phyloP scores from a whole-genome alignment of 768 basidiomycete species.

The Pleurotus ostreatus region DNA sequence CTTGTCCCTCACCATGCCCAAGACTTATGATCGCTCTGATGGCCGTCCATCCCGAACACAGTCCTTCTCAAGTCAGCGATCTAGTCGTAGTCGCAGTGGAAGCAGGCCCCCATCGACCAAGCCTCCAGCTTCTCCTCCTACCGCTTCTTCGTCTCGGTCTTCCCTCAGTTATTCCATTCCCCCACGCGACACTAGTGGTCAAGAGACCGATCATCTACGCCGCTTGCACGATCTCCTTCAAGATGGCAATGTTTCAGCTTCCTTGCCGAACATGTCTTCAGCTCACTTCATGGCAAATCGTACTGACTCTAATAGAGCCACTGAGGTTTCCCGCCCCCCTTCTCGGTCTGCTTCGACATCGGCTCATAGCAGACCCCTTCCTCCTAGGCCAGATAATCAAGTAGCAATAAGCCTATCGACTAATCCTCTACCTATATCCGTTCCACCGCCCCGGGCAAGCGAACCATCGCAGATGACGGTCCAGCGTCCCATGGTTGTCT shows the following conservation, averaged over 20 bases:
- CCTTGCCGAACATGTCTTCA: slow-evolving; percentile 35
- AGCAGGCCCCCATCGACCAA: slow-evolving; percentile 6
- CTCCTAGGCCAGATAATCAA: slow-evolving; percentile 13
- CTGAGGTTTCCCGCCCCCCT: slow-evolving; percentile 18
- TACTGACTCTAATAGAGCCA: slow-evolving; percentile 10
- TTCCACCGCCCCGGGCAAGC: slow-evolving; percentile 14
- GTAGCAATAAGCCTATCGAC: slow-evolving; percentile 8
- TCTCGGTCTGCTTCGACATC: slow-evolving; percentile 14
- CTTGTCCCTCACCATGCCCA: slow-evolving; percentile 8
- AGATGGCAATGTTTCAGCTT: slow-evolving; percentile 36
- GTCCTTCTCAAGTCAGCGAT: slow-evolving; percentile 19
- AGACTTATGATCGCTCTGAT: neutral
- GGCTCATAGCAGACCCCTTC: slow-evolving; percentile 11
- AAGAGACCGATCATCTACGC: slow-evolving; percentile 27
- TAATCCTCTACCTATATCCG: slow-evolving; percentile 10
- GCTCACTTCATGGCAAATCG: slow-evolving; percentile 19
- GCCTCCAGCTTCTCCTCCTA: slow-evolving; percentile 13
- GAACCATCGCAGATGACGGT: slow-evolving; percentile 7
- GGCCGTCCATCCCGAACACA: slow-evolving; percentile 14
- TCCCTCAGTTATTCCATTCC: slow-evolving; percentile 13
- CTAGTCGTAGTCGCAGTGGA: slow-evolving; percentile 1
- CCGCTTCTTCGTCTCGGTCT: slow-evolving; percentile 18
- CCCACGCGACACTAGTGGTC: slow-evolving; percentile 18
- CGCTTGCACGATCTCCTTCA: slow-evolving; percentile 46
- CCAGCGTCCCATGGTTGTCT: slow-evolving; percentile 24